Conservation (phyloP, 139 green algal species). For the Tetraselmis chui region DNA sequence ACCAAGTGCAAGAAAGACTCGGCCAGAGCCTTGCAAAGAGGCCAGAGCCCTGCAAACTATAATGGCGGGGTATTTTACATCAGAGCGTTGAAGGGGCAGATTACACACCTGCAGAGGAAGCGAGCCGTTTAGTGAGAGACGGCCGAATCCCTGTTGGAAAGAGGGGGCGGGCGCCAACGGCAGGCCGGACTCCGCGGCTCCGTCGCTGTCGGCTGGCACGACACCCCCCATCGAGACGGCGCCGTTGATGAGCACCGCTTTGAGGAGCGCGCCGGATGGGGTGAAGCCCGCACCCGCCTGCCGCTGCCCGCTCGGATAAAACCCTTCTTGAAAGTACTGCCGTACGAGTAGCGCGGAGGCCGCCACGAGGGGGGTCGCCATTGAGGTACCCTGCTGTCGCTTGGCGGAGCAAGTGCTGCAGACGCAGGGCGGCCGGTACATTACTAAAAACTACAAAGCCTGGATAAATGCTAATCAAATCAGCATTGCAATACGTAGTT, state of each 20-base stretch:
- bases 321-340: conserved; percentile 78
- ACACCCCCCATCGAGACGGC: conserved; percentile 41
- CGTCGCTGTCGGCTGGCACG: neutral
- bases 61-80: no score
- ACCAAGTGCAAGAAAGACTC: no score
- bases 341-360: conserved; percentile 52
- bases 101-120: neutral
- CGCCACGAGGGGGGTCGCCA: conserved; percentile 75
- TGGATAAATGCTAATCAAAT: no score
- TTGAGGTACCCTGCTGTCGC: conserved; percentile 68
- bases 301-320: conserved; percentile 37
- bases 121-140: neutral
- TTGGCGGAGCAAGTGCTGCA: neutral
- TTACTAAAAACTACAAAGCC: no score
- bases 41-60: no score
- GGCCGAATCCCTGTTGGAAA: neutral
- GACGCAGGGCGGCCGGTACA: no score
- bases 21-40: no score
- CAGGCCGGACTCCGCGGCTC: neutral
- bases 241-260: conserved; percentile 69
- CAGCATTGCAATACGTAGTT: no score
- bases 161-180: neutral
- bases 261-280: conserved; percentile 59
- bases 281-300: neutral
- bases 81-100: no score